Evolutionary conservation across 2,329 filamentous ascomycete genomes (phyloP).

Genomic region (Penicillium sp.): DNA sequence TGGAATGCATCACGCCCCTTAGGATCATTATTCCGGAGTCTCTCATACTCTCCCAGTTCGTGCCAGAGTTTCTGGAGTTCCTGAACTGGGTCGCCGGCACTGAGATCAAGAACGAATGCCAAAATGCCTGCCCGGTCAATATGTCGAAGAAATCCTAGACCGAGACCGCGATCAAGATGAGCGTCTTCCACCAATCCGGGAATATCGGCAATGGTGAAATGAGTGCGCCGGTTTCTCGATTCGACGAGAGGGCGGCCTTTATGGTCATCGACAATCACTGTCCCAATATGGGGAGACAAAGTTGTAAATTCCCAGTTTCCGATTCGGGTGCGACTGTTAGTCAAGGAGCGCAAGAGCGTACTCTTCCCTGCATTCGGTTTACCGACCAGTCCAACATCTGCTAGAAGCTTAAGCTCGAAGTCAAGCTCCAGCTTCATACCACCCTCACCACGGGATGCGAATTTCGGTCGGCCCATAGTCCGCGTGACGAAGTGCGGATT

Average conservation of each 20-base stretch:
- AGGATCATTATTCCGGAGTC: constrained; percentile 73
- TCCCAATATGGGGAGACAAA: constrained; percentile 91
- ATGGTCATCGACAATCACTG: constrained; percentile 88
- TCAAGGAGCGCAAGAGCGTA: constrained; percentile 84
- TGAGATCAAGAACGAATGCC: constrained; percentile 89
- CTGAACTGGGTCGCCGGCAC: constrained; percentile 74
- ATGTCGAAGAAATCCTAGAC: constrained; percentile 88
- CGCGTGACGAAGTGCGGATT: constrained; percentile 91
- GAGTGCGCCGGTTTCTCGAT: constrained; percentile 65
- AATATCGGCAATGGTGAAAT: constrained; percentile 94
- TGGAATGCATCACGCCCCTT: constrained; percentile 67
- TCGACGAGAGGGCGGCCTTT: constrained; percentile 69
- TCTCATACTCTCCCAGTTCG: constrained; percentile 88
- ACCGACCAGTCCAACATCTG: constrained; percentile 92
- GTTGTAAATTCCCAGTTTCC: constrained; percentile 98
- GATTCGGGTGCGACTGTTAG: constrained; percentile 83
- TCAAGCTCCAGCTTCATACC: constrained; percentile 79
- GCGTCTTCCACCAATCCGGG: constrained; percentile 91
- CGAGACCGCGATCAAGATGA: constrained; percentile 87
- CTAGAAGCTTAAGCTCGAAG: constrained; percentile 91
- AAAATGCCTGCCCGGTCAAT: constrained; percentile 92
- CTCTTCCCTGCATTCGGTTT: constrained; percentile 96
- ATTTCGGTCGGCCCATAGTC: constrained; percentile 75
- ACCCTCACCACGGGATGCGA: constrained; percentile 82
- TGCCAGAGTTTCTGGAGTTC: constrained; percentile 84